A percentile compares a stretch with the other conserved stretches of the same genome.
phyloP scores from a whole-genome alignment of 257 asterid species.

The Marsdenia floribunda region DNA sequence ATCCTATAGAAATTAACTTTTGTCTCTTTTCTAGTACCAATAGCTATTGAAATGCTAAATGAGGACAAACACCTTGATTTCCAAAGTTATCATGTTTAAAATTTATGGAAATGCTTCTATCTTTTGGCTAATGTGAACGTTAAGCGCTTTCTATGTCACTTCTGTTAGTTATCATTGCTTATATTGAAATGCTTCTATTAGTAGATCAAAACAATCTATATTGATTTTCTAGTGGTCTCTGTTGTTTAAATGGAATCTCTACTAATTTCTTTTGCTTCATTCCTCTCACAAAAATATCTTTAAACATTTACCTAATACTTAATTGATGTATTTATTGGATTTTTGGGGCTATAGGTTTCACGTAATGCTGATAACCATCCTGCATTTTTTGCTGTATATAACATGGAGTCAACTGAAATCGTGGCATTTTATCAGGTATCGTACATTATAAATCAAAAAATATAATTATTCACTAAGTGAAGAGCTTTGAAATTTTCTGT shows the following conservation, averaged over 20 bases:
- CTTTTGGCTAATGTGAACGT: not conserved
- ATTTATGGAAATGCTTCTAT: not conserved
- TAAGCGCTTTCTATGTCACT: not conserved
- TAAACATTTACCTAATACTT: not conserved
- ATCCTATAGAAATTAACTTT: not conserved
- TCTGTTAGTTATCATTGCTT: not conserved
- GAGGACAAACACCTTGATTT: not conserved
- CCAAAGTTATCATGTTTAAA: not conserved
- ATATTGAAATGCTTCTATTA: not conserved
- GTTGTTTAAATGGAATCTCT: not conserved
- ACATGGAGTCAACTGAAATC: slow-evolving; percentile 92
- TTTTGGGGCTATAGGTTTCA: slow-evolving; percentile 51
- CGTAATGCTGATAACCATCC: slow-evolving; percentile 80
- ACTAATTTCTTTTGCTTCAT: not conserved
- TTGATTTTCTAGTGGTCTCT: not conserved
- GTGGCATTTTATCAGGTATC: slow-evolving; percentile 83
- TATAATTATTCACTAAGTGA: not conserved
- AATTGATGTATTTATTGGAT: slow-evolving; percentile 23
- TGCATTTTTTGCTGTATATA: slow-evolving; percentile 94
- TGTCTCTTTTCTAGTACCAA: not conserved
- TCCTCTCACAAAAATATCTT: not conserved
- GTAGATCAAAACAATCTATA: not conserved
- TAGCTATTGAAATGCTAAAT: not conserved
- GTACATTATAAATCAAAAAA: not conserved
- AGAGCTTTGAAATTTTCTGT: not conserved